Evolutionary conservation across 108 stramenopile species (phyloP).

Genomic region (Nannochloropsis salina): DNA sequence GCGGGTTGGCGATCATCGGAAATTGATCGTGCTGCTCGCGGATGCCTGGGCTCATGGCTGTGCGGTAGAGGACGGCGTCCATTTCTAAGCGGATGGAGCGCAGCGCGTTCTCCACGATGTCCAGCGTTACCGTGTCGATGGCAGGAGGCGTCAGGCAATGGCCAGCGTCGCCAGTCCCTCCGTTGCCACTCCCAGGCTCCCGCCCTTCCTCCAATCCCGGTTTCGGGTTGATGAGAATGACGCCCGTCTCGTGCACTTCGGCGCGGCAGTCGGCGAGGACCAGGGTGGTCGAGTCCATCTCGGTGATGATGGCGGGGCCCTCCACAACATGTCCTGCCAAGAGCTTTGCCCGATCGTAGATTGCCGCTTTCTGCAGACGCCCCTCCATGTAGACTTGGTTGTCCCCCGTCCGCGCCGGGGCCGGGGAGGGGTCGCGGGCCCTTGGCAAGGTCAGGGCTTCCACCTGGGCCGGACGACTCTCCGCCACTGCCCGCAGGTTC

Average conservation of each 20-base stretch:
- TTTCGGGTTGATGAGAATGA: neutral
- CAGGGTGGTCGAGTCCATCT: conserved; percentile 1
- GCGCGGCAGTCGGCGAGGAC: neutral
- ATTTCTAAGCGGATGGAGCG: neutral
- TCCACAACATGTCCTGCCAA: neutral
- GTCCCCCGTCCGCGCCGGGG: neutral
- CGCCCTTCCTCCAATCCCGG: neutral
- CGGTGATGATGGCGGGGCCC: neutral
- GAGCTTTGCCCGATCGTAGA: neutral
- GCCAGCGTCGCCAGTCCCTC: no score
- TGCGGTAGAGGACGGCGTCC: neutral
- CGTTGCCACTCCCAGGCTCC: neutral
- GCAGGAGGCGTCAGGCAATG: neutral
- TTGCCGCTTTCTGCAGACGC: neutral
- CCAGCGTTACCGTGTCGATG: neutral
- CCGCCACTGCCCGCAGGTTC: neutral
- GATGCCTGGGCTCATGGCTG: neutral
- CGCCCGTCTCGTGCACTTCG: neutral
- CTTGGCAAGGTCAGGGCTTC: neutral
- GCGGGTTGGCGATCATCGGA: neutral
- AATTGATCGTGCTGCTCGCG: conserved; percentile 9
- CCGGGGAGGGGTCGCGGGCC: neutral
- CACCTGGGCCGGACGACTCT: neutral
- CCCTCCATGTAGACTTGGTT: neutral
- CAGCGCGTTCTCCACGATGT: conserved; percentile 11